Conservation (phyloP, 1,139 yeast species). For the Saccharomycopsis crataegensis region DNA sequence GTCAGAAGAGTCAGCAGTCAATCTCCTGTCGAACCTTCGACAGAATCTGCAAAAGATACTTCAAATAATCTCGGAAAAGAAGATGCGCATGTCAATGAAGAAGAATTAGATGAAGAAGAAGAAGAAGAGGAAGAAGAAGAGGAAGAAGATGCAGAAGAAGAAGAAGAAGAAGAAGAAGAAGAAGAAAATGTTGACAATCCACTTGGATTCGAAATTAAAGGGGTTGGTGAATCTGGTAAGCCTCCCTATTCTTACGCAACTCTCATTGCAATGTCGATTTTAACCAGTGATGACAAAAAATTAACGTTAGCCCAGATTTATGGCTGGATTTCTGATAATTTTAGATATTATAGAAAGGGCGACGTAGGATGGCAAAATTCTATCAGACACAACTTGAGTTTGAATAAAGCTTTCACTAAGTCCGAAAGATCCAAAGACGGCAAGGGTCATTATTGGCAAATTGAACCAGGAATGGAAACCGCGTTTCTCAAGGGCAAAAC, state of each 20-base stretch:
- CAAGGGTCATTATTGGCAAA: slow-evolving; percentile 95
- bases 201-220: slow-evolving; percentile 13
- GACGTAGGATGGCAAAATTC: slow-evolving; percentile 96
- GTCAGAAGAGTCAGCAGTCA: not conserved
- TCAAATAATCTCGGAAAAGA: not conserved
- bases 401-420: slow-evolving; percentile 82
- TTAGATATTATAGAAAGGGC: slow-evolving; percentile 72
- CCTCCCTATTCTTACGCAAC: slow-evolving; percentile 96
- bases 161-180: slow-evolving; percentile 8
- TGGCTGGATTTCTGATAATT: slow-evolving; percentile 85
- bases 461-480: slow-evolving; percentile 73
- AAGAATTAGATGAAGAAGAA: too few species aligned
- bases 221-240: slow-evolving; percentile 32
- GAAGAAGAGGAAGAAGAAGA: not conserved
- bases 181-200: not conserved
- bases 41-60: not conserved
- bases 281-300: slow-evolving; percentile 72
- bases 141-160: slow-evolving; percentile 2
- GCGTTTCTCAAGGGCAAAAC: slow-evolving; percentile 66
- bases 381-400: slow-evolving; percentile 75
- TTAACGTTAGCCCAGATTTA: slow-evolving; percentile 88
- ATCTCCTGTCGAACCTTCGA: not conserved
- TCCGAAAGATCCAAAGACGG: slow-evolving; percentile 93
- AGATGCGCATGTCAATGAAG: not conserved
- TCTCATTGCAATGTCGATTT: slow-evolving; percentile 86